These are phyloP conservation scores for Lichtheimia ramosa DNA, from an alignment of 371 early-diverging fungal genomes.

Conservation along the genomic window DNA sequence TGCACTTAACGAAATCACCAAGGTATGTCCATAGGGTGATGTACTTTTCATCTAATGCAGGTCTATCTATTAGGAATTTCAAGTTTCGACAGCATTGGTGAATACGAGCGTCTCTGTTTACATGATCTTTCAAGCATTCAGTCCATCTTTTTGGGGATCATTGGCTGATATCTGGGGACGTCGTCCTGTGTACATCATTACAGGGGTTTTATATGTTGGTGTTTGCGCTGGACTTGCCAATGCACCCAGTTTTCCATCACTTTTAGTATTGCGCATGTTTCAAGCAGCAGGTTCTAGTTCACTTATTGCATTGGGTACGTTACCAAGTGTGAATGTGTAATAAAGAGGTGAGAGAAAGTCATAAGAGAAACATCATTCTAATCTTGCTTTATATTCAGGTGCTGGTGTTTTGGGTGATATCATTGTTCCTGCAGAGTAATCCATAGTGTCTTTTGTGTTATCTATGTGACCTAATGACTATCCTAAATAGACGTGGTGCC, in stretches of 20 bases:
- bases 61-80: conserved; percentile 13
- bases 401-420: conserved; percentile 49
- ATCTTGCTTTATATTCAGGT: conserved; percentile 8
- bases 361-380: not conserved
- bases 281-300: conserved; percentile 64
- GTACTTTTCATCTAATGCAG: no score
- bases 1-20: no score
- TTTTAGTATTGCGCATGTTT: conserved; percentile 58
- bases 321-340: no score
- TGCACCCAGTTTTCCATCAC: conserved; percentile 41
- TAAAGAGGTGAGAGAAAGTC: no score
- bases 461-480: not conserved
- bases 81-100: conserved; percentile 12
- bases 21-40: no score
- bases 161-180: conserved; percentile 25
- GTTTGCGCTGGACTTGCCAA: conserved; percentile 59
- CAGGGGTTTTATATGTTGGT: conserved; percentile 50
- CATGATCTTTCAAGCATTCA: conserved; percentile 25
- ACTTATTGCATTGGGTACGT: conserved; percentile 53
- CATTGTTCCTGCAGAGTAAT: conserved; percentile 51
- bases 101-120: conserved; percentile 19
- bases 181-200: conserved; percentile 34
- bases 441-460: not conserved
- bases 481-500: conserved; percentile 31
- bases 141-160: conserved; percentile 27